Evolutionary conservation across 1,139 yeast species (phyloP), one percentile per base, ranked within the genome.

Genomic region (Yamadazyma jaroonii): DNA sequence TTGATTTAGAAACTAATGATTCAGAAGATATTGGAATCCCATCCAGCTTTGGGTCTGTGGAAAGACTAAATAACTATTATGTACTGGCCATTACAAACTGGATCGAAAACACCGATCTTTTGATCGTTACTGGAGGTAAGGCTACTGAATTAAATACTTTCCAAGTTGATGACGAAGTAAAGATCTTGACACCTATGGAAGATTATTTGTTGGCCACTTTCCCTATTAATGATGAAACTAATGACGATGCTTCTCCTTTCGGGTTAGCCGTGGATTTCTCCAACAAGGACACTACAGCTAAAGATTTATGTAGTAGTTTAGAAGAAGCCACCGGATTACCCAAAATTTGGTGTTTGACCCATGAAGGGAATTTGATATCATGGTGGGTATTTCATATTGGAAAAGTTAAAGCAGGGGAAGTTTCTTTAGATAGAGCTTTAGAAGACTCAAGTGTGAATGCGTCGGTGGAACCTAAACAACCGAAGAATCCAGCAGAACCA

Each of bases 171-270:
- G 60, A 45, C 13, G 32, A 58, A 3, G 31, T 54, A 5, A 30
- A 42, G 6, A 45, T 57, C 11, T 56, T 69, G 30, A 61, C 54
- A 26, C 79, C 81, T 15, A 58, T 73, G 3, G 85, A 83, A 48
- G 96, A 88, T 52, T 66, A 81, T 3, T 78, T 77, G 46, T 71
- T 85, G 37, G 92, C 95, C 0, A 74, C 76, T 10, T 66, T 86
- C 45, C 95, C 96, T 1, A 64, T 86, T 46, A 77, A 76, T 53
- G 81, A 77, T 11, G 81, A 72, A 2, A 62, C 81, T 0, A 78
- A 74, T 28, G 83, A 77, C 35, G 95, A 86, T 52, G 74, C 84
- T 5, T 75, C 85, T 2, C 80, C 90, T 0, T 62, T 84, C 14
- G 96, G 96, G 2, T 48, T 84, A 25, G 79, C 76, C 0, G 37